These are phyloP conservation scores for Pseudopyrenochaeta lycopersici DNA, from an alignment of 2,329 filamentous ascomycete genomes.

Conservation along the genomic window DNA sequence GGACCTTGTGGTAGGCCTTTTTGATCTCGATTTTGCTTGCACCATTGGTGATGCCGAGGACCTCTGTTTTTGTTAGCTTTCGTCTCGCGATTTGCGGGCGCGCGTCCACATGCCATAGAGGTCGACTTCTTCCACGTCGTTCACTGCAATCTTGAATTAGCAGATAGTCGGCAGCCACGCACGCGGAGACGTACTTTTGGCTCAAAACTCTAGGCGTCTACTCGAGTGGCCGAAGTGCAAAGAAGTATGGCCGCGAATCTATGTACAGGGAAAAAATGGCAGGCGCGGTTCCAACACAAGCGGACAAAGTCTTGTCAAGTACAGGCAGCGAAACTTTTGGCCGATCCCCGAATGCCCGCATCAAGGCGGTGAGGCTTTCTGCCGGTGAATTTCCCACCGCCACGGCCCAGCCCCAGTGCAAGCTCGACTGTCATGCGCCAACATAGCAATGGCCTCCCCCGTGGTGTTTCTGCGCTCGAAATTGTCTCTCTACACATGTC, in stretches of 20 bases:
- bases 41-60: constrained; percentile 77
- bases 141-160: constrained; percentile 2
- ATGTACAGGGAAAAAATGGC: background rate
- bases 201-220: too few species aligned
- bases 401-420: background rate
- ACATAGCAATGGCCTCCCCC: constrained; percentile 31
- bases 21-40: constrained; percentile 85
- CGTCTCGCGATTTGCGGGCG: background rate
- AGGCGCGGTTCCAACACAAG: background rate
- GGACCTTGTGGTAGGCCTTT: constrained; percentile 94
- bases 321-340: background rate
- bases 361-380: constrained; percentile 10
- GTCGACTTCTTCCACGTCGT: constrained; percentile 61
- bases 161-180: background rate
- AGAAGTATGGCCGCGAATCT: too few species aligned
- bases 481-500: constrained; percentile 36
- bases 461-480: constrained; percentile 27
- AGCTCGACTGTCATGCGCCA: background rate
- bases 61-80: constrained; percentile 64
- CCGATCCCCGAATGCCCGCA: constrained; percentile 7
- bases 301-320: background rate
- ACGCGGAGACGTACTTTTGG: background rate
- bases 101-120: constrained; percentile 61
- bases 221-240: too few species aligned
- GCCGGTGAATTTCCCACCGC: constrained; percentile 6